phyloP scores from a whole-genome alignment of 83 land plant species.

The Larix sibirica region DNA sequence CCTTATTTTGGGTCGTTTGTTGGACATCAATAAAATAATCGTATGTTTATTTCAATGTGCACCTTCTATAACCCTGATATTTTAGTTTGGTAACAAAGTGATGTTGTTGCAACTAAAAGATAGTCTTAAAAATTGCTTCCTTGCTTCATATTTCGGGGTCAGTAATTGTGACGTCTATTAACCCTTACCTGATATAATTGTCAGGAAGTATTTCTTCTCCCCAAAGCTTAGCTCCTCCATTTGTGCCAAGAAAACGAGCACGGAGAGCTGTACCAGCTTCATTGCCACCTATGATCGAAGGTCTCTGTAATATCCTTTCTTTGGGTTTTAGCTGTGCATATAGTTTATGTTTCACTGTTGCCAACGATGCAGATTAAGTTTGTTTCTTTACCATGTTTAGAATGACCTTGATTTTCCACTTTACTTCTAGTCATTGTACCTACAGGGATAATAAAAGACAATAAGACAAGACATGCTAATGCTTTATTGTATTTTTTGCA shows the following conservation, averaged over 20 bases:
- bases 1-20: no score
- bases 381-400: neutral
- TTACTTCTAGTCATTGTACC: neutral
- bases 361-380: neutral
- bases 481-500: neutral
- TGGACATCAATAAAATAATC: no score
- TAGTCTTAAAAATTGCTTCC: no score
- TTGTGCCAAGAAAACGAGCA: neutral
- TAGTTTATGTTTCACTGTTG: neutral
- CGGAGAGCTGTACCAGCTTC: neutral
- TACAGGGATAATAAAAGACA: neutral
- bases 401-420: neutral
- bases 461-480: neutral
- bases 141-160: neutral
- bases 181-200: neutral
- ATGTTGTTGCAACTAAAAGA: neutral
- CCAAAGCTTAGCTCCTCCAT: neutral
- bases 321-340: neutral
- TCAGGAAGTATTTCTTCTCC: neutral
- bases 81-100: no score
- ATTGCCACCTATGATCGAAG: neutral
- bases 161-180: neutral
- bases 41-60: no score
- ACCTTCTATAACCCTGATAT: no score
- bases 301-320: neutral